Conservation (phyloP, 1,139 yeast genomes). For the Zygosaccharomyces pseudobailii region DNA sequence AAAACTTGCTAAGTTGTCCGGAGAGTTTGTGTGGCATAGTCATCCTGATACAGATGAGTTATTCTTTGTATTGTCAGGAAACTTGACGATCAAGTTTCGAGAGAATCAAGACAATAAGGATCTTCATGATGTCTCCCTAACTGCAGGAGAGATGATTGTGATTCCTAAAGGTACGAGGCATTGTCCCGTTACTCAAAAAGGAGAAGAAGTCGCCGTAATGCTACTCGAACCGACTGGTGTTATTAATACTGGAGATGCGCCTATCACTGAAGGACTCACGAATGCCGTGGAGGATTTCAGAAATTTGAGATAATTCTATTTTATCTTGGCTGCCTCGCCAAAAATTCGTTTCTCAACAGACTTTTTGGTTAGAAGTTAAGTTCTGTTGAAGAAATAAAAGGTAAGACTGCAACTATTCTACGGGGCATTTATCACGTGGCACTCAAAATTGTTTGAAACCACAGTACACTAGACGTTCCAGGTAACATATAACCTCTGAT, state of each 20-base stretch:
- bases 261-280: neutral
- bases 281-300: neutral
- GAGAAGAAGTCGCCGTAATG: neutral
- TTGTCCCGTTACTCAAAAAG: neutral
- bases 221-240: neutral
- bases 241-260: neutral
- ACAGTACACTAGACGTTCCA: too few relatives aligned
- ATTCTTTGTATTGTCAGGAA: neutral
- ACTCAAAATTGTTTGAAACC: too few relatives aligned
- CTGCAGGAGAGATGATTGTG: neutral
- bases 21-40: neutral
- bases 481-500: too few relatives aligned
- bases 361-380: too few relatives aligned
- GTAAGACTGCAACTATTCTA: too few relatives aligned
- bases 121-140: neutral
- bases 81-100: neutral
- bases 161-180: neutral
- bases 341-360: too few relatives aligned
- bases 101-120: neutral
- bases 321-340: too few relatives aligned
- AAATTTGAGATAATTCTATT: too few relatives aligned
- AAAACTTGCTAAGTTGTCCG: neutral
- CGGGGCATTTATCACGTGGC: too few relatives aligned
- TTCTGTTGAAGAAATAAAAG: too few relatives aligned
- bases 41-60: neutral